Evolutionary conservation across 2,329 filamentous ascomycete species (phyloP).

Genomic region (Alternaria infectoria): DNA sequence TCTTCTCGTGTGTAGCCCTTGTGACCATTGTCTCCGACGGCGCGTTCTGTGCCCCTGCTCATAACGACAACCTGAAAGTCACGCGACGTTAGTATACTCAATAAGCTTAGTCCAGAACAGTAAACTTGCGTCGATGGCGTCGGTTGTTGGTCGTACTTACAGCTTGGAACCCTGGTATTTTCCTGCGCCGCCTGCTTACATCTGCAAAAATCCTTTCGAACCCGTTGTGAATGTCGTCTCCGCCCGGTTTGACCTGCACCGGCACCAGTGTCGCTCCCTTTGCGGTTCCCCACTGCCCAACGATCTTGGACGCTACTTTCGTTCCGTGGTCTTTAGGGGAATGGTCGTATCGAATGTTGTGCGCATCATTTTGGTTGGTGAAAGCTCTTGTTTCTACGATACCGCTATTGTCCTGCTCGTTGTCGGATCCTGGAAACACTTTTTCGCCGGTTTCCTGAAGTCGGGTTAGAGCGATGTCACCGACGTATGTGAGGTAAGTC

Average conservation of each 20-base stretch:
- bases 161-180: background rate
- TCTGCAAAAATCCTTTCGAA: background rate
- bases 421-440: background rate
- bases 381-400: background rate
- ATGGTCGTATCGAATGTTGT: background rate
- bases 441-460: background rate
- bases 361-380: background rate
- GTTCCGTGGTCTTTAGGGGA: background rate
- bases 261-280: background rate
- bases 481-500: background rate
- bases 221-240: background rate
- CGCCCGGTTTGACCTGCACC: background rate
- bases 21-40: background rate
- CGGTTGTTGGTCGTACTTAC: background rate
- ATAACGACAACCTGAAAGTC: background rate
- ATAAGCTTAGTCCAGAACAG: background rate
- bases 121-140: background rate
- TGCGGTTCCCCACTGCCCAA: background rate
- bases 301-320: background rate
- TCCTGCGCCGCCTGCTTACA: background rate
- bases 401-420: background rate
- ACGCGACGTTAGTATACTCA: background rate
- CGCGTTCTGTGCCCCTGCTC: background rate
- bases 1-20: background rate
- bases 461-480: background rate